These are phyloP conservation scores for Hymenoscyphus fructigenus DNA, from an alignment of 2,329 filamentous ascomycete species.

Conservation along the genomic window DNA sequence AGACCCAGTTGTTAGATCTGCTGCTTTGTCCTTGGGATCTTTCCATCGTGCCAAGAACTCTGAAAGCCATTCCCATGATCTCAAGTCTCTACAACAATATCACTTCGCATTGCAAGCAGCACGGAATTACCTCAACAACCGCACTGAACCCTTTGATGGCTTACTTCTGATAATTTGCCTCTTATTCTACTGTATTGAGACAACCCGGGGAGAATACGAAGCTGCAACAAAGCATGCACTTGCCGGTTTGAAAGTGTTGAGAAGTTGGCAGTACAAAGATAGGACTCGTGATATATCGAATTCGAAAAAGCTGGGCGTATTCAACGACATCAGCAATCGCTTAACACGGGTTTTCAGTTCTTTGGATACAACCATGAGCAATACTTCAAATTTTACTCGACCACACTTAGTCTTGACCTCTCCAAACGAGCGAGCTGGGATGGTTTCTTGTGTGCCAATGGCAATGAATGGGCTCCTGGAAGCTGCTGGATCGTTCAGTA, in stretches of 20 bases:
- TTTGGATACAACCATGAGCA: background rate
- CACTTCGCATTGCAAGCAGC: too few relatives aligned
- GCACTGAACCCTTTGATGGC: background rate
- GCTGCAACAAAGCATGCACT: background rate
- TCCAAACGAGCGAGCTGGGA: background rate
- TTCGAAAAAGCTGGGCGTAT: background rate
- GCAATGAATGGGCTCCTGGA: background rate
- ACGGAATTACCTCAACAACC: too few relatives aligned
- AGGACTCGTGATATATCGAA: background rate
- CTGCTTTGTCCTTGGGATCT: too few relatives aligned
- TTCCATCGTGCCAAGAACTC: too few relatives aligned
- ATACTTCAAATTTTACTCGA: background rate
- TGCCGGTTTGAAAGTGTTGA: background rate
- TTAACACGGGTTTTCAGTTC: background rate
- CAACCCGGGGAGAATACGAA: background rate
- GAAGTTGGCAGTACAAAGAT: background rate
- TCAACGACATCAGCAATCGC: background rate
- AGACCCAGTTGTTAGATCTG: too few relatives aligned
- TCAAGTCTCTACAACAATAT: too few relatives aligned
- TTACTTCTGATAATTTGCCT: background rate
- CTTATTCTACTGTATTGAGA: background rate
- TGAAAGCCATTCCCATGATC: too few relatives aligned
- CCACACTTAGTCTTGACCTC: background rate
- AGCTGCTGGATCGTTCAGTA: background rate
- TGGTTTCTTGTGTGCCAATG: background rate